Evolutionary conservation across 257 asterid genomes (phyloP), one percentile per base, ranked within the genome.

Genomic region (Nyctanthes arbortristis): DNA sequence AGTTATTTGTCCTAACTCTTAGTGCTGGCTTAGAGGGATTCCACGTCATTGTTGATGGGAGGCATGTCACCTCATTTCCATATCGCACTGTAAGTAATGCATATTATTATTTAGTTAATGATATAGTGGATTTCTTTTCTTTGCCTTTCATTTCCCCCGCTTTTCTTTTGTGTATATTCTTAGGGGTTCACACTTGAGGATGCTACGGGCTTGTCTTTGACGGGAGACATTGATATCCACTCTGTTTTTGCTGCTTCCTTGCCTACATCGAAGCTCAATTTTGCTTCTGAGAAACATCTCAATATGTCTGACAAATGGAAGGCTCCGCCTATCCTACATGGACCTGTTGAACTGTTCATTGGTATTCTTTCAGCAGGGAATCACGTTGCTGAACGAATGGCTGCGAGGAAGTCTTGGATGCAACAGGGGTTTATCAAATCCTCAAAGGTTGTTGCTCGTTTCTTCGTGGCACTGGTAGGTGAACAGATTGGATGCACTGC

Each of bases 371-470:
- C 99, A 2, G 97, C 99, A 7, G 97, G 97, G 62, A 93, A 89
- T 77, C 99, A 93, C 82, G 91, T 93, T 78, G 96, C 96, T 6
- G 99, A 93, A 82, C 78, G 99, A 32, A 93, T 93, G 99, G 99
- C 96, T 35, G 92, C 84, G 43, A 81, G 99, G 77, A 89, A 77
- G 74, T 91, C 99, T 62, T 93, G 99, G 99, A 89, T 93, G 97
- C 97, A 87, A 68, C 89, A 91, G 63, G 68, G 70, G 68, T 86
- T 87, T 36, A 73, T 93, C 74, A 84, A 79, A 78, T 89, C 96
- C 31, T 82, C 96, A 16, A 72, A 77, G 30, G 99, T 82, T 49
- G 94, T 91, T 73, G 99, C 92, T 33, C 92, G 97, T 40, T 93
- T 93, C 85, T 91, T 91, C 68, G 96, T 93, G 33, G 99, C 96